Evolutionary conservation across 139 green algal species (phyloP).

Genomic region (Ettlia oleoabundans): DNA sequence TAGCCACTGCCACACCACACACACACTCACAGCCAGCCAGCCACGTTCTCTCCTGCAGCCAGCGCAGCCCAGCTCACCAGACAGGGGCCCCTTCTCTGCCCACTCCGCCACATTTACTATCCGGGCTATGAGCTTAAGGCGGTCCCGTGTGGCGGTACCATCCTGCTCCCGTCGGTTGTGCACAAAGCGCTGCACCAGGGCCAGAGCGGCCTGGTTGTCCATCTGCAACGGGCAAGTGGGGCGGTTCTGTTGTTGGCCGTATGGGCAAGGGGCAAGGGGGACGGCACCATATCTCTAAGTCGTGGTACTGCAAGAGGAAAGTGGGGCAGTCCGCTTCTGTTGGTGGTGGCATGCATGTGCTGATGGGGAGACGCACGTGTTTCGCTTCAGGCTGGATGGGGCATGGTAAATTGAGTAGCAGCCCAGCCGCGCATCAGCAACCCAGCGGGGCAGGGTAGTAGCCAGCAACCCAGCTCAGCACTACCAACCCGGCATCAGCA

Average conservation of each 20-base stretch:
- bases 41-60: background rate
- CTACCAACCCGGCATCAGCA: too few species aligned
- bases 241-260: too few species aligned
- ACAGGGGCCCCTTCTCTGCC: slow-evolving; percentile 70
- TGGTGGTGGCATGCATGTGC: too few species aligned
- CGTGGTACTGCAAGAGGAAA: background rate
- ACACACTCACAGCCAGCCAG: background rate
- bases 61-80: background rate
- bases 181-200: slow-evolving; percentile 75
- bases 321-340: too few species aligned
- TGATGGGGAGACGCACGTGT: too few species aligned
- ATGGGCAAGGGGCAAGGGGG: background rate
- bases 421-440: too few species aligned
- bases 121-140: slow-evolving; percentile 87
- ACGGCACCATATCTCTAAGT: background rate
- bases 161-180: slow-evolving; percentile 74
- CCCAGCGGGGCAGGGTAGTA: too few species aligned
- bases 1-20: background rate
- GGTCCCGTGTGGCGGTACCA: slow-evolving; percentile 67
- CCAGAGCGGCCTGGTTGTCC: slow-evolving; percentile 68
- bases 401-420: background rate
- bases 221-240: background rate
- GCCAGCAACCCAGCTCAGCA: too few species aligned
- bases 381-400: too few species aligned
- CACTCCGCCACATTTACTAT: slow-evolving; percentile 87